Evolutionary conservation across 1,284 basidiomycete species (phyloP).

Genomic region (Puccinia coronata): DNA sequence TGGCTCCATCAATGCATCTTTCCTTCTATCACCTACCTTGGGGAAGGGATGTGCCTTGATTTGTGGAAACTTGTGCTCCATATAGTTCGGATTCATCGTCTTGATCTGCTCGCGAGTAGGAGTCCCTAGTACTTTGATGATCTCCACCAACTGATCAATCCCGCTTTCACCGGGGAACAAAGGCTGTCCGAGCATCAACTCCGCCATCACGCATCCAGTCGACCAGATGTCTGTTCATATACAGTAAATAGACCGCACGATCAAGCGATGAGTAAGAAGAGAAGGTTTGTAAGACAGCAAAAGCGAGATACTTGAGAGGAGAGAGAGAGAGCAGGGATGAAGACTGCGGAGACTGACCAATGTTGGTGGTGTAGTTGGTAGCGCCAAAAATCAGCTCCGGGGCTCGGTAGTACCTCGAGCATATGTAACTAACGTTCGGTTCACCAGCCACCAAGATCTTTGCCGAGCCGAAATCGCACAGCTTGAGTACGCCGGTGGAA

Average conservation of each 20-base stretch:
- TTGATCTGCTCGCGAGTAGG: slow-evolving; percentile 99
- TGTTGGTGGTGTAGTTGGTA: slow-evolving; percentile 99
- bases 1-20: too few relatives aligned
- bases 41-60: slow-evolving; percentile 97
- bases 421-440: slow-evolving; percentile 99
- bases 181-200: slow-evolving; percentile 97
- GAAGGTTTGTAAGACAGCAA: too few relatives aligned
- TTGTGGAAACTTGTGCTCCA: slow-evolving; percentile 99
- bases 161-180: slow-evolving; percentile 99
- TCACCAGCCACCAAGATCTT: slow-evolving; percentile 98
- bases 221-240: slow-evolving; percentile 85
- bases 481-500: slow-evolving; percentile 89
- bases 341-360: slow-evolving; percentile 68
- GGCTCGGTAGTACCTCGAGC: slow-evolving; percentile 98
- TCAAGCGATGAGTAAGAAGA: neutral
- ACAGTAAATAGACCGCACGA: neutral
- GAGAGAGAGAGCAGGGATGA: neutral
- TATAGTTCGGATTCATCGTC: slow-evolving; percentile 99
- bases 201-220: slow-evolving; percentile 99
- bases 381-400: slow-evolving; percentile 99
- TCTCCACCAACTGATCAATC: slow-evolving; percentile 99
- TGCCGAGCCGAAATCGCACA: slow-evolving; percentile 98
- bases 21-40: slow-evolving; percentile 65
- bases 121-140: slow-evolving; percentile 99
- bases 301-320: slow-evolving; percentile 4